Conservation (phyloP, 2,329 filamentous ascomycete genomes). For the Epichloe scottii region DNA sequence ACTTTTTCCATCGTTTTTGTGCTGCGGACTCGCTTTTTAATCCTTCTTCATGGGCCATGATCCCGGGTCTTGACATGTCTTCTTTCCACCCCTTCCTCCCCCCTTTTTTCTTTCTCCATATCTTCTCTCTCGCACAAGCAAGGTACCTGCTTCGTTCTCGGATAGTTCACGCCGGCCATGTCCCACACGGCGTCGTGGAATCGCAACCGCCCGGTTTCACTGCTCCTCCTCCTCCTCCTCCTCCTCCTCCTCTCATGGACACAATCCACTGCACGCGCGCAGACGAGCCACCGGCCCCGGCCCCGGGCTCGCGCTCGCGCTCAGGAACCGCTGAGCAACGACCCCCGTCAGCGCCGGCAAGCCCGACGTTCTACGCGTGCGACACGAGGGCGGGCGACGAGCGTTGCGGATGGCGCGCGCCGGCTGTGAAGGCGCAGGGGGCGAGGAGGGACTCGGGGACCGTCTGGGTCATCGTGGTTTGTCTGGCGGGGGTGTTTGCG, state of each 20-base stretch:
- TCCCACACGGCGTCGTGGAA: background rate
- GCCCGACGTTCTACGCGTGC: constrained; percentile 15
- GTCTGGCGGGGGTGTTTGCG: constrained; percentile 14
- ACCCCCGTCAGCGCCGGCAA: no score
- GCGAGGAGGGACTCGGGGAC: constrained; percentile 12
- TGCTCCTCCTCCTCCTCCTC: background rate
- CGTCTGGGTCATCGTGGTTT: constrained; percentile 11
- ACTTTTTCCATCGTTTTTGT: no score
- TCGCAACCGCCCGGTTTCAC: background rate
- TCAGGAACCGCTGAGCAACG: no score
- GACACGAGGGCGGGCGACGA: constrained; percentile 17
- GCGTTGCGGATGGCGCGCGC: constrained; percentile 25
- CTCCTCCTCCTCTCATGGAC: background rate
- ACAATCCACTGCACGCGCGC: background rate
- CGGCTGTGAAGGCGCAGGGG: constrained; percentile 16
- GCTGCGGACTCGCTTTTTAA: no score
- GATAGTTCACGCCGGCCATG: background rate
- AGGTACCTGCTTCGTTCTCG: no score
- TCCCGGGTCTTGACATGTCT: no score
- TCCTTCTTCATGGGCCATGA: no score
- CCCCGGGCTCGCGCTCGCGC: background rate
- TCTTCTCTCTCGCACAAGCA: no score
- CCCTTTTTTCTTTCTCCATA: no score
- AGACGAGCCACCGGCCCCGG: background rate
- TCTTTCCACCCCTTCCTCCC: no score